Evolutionary conservation across 805 yeast species (phyloP).

Genomic region (Nakazawaea wickerhamii): DNA sequence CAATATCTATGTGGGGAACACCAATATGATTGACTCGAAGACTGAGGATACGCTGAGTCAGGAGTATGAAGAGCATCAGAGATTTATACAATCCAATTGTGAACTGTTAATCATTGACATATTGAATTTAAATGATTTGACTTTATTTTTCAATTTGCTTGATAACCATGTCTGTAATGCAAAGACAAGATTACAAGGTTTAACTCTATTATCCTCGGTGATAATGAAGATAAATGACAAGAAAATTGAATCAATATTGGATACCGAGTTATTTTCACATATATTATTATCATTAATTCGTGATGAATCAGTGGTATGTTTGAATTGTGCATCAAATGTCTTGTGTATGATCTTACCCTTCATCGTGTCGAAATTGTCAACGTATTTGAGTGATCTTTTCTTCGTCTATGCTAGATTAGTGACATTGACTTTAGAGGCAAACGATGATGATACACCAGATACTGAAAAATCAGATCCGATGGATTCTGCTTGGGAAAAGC

Average conservation of each 20-base stretch:
- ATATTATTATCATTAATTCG: slow-evolving; percentile 33
- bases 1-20: slow-evolving; percentile 20
- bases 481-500: neutral
- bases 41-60: slow-evolving; percentile 21
- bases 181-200: slow-evolving; percentile 30
- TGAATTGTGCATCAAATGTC: slow-evolving; percentile 30
- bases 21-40: slow-evolving; percentile 15
- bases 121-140: neutral
- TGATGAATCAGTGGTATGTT: slow-evolving; percentile 36
- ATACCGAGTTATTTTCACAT: slow-evolving; percentile 31
- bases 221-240: slow-evolving; percentile 20
- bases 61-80: slow-evolving; percentile 39
- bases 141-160: slow-evolving; percentile 29
- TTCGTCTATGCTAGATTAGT: slow-evolving; percentile 39
- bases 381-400: slow-evolving; percentile 35
- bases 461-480: slow-evolving; percentile 3
- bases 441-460: slow-evolving; percentile 11
- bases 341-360: slow-evolving; percentile 38
- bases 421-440: slow-evolving; percentile 25
- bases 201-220: slow-evolving; percentile 34
- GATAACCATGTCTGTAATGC: slow-evolving; percentile 30
- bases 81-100: slow-evolving; percentile 44
- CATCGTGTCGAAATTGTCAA: slow-evolving; percentile 29
- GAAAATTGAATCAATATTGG: slow-evolving; percentile 25
- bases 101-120: slow-evolving; percentile 32